phyloP scores from a whole-genome alignment of 2,329 filamentous ascomycete genomes.

The Tolypocladium capitatum region DNA sequence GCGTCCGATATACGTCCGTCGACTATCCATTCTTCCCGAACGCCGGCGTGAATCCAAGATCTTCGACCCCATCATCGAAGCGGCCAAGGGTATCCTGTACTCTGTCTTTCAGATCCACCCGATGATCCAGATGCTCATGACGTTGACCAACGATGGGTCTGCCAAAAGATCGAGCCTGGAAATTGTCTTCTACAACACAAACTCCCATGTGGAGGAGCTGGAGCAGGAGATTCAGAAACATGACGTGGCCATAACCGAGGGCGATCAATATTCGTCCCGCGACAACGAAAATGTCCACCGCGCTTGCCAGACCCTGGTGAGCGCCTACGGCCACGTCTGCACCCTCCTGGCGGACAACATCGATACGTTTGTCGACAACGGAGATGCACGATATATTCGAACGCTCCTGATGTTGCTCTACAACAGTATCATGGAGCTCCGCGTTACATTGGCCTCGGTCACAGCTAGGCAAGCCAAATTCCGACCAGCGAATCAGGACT shows the following conservation, averaged over 20 bases:
- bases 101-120: slow-evolving; percentile 56
- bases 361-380: slow-evolving; percentile 50
- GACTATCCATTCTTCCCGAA: slow-evolving; percentile 50
- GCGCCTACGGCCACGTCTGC: slow-evolving; percentile 53
- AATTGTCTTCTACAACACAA: slow-evolving; percentile 55
- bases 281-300: slow-evolving; percentile 52
- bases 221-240: slow-evolving; percentile 53
- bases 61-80: slow-evolving; percentile 48
- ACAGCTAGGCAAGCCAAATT: slow-evolving; percentile 12
- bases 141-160: slow-evolving; percentile 46
- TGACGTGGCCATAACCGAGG: slow-evolving; percentile 32
- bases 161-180: slow-evolving; percentile 51
- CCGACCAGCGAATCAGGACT: slow-evolving; percentile 5
- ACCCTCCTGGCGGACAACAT: slow-evolving; percentile 47
- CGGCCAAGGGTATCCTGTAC: slow-evolving; percentile 53
- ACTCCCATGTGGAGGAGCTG: slow-evolving; percentile 51
- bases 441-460: slow-evolving; percentile 34
- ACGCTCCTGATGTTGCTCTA: slow-evolving; percentile 50
- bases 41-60: slow-evolving; percentile 48
- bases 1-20: slow-evolving; percentile 49
- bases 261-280: slow-evolving; percentile 32
- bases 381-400: slow-evolving; percentile 53
- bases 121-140: slow-evolving; percentile 52
- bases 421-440: slow-evolving; percentile 55
- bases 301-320: slow-evolving; percentile 49